Conservation (phyloP, 192 early-diverging fungal species). For the Mortierella claussenii region DNA sequence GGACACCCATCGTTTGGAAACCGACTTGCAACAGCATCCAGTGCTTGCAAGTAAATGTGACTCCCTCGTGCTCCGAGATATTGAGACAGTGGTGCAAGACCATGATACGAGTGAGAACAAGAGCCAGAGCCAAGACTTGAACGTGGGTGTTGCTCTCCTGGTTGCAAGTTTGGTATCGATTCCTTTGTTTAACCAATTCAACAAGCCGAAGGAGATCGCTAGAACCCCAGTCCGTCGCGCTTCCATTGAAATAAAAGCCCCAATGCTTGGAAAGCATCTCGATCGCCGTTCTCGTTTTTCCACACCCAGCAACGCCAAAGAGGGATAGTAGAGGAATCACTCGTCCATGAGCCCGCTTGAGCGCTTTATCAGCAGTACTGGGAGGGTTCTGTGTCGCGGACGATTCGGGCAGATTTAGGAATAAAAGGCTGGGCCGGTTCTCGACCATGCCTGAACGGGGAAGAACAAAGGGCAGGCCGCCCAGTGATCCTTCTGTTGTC, state of each 20-base stretch:
- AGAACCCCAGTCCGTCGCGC: slow-evolving; percentile 19
- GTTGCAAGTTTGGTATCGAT: slow-evolving; percentile 1
- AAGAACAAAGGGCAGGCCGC: slow-evolving; percentile 2
- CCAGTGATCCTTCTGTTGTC: neutral
- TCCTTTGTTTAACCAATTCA: neutral
- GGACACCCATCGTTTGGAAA: slow-evolving; percentile 3
- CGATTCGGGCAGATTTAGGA: slow-evolving; percentile 32
- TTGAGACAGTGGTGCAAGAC: slow-evolving; percentile 23
- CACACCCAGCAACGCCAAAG: slow-evolving; percentile 34
- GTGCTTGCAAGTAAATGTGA: slow-evolving; percentile 23
- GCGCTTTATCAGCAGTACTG: slow-evolving; percentile 19
- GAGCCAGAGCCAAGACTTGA: slow-evolving; percentile 19
- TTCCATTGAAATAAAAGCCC: slow-evolving; percentile 44
- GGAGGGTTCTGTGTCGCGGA: slow-evolving; percentile 15
- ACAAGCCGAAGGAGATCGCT: slow-evolving; percentile 13
- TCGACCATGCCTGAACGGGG: neutral
- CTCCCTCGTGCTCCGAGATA: slow-evolving; percentile 11
- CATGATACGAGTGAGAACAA: slow-evolving; percentile 22
- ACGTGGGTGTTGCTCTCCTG: slow-evolving; percentile 11
- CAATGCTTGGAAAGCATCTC: slow-evolving; percentile 34
- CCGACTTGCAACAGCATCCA: slow-evolving; percentile 33
- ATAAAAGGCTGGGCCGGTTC: slow-evolving; percentile 24
- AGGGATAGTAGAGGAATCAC: slow-evolving; percentile 7
- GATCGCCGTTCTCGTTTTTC: slow-evolving; percentile 35
- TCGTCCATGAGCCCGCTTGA: slow-evolving; percentile 9